Percentiles rank a stretch among this genome's conserved stretches.
These are phyloP conservation scores for Mortierella sp. DNA, from an alignment of 371 early-diverging fungal genomes.

Conservation along the genomic window DNA sequence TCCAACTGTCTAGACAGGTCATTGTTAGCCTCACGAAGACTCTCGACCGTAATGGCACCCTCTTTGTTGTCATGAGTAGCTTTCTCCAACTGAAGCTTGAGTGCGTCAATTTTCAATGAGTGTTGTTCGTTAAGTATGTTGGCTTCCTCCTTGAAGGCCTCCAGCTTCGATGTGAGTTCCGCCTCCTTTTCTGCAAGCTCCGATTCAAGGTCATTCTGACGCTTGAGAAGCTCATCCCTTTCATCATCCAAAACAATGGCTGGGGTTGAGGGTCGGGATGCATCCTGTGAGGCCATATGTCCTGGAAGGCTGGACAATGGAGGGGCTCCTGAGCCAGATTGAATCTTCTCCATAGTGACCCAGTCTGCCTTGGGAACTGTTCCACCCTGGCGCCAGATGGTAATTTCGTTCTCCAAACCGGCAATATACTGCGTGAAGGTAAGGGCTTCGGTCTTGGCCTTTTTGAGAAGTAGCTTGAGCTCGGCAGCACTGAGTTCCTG, in stretches of 20 bases:
- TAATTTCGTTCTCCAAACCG: slow-evolving; percentile 88
- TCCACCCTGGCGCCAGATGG: slow-evolving; percentile 86
- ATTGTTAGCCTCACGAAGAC: slow-evolving; percentile 83
- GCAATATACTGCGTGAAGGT: slow-evolving; percentile 84
- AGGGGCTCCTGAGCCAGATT: slow-evolving; percentile 59
- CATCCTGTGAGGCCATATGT: slow-evolving; percentile 58
- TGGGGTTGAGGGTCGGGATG: slow-evolving; percentile 82
- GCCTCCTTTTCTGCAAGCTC: slow-evolving; percentile 89
- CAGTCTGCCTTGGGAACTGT: slow-evolving; percentile 78
- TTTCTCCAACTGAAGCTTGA: slow-evolving; percentile 87
- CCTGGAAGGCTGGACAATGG: slow-evolving; percentile 61
- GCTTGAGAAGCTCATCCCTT: slow-evolving; percentile 90
- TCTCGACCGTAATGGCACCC: slow-evolving; percentile 82
- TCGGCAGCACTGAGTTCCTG: slow-evolving; percentile 93
- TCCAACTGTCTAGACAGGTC: slow-evolving; percentile 78
- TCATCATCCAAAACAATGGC: slow-evolving; percentile 86
- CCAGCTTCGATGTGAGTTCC: slow-evolving; percentile 67
- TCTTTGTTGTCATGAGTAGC: slow-evolving; percentile 89
- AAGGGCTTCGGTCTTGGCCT: slow-evolving; percentile 81
- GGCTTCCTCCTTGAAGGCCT: slow-evolving; percentile 74
- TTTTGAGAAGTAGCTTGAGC: slow-evolving; percentile 91
- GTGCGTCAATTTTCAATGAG: slow-evolving; percentile 70
- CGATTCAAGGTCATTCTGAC: slow-evolving; percentile 95
- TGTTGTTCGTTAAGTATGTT: slow-evolving; percentile 71
- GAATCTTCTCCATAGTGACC: slow-evolving; percentile 77